These are phyloP conservation scores for Psilocybe tampanensis DNA, from an alignment of 768 basidiomycete genomes.

Conservation along the genomic window DNA sequence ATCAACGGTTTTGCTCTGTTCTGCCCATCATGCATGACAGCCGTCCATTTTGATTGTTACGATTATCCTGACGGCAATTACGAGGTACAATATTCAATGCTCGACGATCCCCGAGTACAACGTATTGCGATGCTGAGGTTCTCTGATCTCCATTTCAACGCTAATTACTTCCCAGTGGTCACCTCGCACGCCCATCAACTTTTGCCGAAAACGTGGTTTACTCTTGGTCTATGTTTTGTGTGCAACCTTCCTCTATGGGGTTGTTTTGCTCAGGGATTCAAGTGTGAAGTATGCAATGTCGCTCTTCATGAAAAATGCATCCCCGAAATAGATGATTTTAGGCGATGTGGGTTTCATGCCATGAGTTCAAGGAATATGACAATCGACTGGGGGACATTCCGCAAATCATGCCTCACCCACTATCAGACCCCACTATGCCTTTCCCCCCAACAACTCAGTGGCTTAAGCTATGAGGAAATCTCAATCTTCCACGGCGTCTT, in stretches of 20 bases:
- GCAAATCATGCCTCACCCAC: slow-evolving; percentile 55
- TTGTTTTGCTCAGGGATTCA: slow-evolving; percentile 57
- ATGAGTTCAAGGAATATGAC: slow-evolving; percentile 50
- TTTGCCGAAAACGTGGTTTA: slow-evolving; percentile 66
- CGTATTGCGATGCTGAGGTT: slow-evolving; percentile 66
- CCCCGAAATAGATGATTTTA: slow-evolving; percentile 19
- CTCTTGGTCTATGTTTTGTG: slow-evolving; percentile 66
- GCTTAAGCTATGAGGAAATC: slow-evolving; percentile 68
- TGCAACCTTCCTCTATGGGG: slow-evolving; percentile 82
- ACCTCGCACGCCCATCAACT: slow-evolving; percentile 52
- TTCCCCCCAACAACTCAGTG: slow-evolving; percentile 45
- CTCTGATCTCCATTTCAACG: slow-evolving; percentile 45
- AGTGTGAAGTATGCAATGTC: slow-evolving; percentile 61
- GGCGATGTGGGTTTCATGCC: slow-evolving; percentile 39
- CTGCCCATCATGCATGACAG: slow-evolving; percentile 71
- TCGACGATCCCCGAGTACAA: slow-evolving; percentile 47
- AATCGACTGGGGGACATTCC: slow-evolving; percentile 54
- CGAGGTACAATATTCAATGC: slow-evolving; percentile 52
- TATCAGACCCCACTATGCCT: slow-evolving; percentile 51
- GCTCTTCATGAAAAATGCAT: slow-evolving; percentile 63
- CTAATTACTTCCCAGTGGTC: slow-evolving; percentile 22
- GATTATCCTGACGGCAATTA: slow-evolving; percentile 67
- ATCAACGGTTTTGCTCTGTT: slow-evolving; percentile 72
- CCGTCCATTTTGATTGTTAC: slow-evolving; percentile 81
- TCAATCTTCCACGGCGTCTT: slow-evolving; percentile 60